phyloP scores from a whole-genome alignment of 345 rosid species.

The Dimocarpus longan region DNA sequence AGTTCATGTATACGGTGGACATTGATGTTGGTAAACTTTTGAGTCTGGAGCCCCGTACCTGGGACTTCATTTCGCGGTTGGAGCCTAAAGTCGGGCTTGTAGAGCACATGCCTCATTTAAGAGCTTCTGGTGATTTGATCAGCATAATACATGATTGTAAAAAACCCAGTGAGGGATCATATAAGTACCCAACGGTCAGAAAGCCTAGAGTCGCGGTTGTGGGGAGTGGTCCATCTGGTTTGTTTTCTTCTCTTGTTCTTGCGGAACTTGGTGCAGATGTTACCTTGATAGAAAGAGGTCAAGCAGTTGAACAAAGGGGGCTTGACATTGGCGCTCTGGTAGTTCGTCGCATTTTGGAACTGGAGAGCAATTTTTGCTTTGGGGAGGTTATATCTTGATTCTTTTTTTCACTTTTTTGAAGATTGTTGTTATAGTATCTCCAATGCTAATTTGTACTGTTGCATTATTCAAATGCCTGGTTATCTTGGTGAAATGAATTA shows the following conservation, averaged over 20 bases:
- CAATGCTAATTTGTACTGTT: slow-evolving; percentile 2
- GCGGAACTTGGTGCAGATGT: slow-evolving; percentile 97
- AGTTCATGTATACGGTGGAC: slow-evolving; percentile 89
- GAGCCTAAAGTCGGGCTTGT: slow-evolving; percentile 71
- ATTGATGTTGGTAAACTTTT: slow-evolving; percentile 77
- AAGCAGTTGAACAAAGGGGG: slow-evolving; percentile 91
- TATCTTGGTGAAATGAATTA: not conserved
- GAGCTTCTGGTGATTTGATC: slow-evolving; percentile 58
- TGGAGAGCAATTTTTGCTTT: slow-evolving; percentile 97
- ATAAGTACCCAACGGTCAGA: slow-evolving; percentile 32
- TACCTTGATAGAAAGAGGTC: slow-evolving; percentile 91
- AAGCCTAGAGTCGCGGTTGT: slow-evolving; percentile 77
- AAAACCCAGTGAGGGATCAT: slow-evolving; percentile 21
- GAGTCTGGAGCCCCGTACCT: slow-evolving; percentile 77
- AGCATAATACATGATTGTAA: slow-evolving; percentile 53
- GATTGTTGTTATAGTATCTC: slow-evolving; percentile 21
- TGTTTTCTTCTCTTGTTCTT: slow-evolving; percentile 91
- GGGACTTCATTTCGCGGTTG: slow-evolving; percentile 75
- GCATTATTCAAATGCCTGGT: not conserved
- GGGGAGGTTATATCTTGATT: slow-evolving; percentile 76
- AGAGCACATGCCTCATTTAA: slow-evolving; percentile 54
- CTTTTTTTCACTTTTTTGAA: slow-evolving; percentile 31
- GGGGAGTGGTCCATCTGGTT: slow-evolving; percentile 94
- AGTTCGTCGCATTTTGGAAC: slow-evolving; percentile 72
- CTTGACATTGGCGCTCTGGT: slow-evolving; percentile 89